Conservation (phyloP, 768 basidiomycete species). For the Panellus pusillus region DNA sequence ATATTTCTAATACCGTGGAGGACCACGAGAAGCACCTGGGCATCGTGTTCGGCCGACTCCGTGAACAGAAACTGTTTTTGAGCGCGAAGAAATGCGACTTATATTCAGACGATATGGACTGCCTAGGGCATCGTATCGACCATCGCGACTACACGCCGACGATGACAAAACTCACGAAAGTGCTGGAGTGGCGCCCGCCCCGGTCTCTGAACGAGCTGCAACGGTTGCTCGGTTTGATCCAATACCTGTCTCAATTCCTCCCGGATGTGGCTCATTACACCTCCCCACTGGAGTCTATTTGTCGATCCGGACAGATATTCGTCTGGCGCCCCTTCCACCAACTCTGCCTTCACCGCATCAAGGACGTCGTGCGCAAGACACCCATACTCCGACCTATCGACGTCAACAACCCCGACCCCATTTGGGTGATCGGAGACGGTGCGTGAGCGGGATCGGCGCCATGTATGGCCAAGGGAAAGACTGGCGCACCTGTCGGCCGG, state of each 20-base stretch:
- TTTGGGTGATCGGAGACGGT: constrained; percentile 1
- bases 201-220: background rate
- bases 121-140: constrained; percentile 31
- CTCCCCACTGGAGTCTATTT: background rate
- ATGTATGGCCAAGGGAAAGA: background rate
- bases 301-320: background rate
- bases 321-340: background rate
- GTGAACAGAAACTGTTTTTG: constrained; percentile 32
- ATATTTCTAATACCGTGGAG: constrained; percentile 36
- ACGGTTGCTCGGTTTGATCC: background rate
- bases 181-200: background rate
- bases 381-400: background rate
- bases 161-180: constrained; percentile 15
- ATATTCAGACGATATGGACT: constrained; percentile 23
- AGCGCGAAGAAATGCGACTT: constrained; percentile 26
- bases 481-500: constrained; percentile 1
- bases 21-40: constrained; percentile 38
- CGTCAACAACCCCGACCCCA: background rate
- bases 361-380: background rate
- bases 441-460: background rate
- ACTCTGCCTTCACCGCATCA: background rate
- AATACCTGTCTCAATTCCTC: constrained; percentile 1
- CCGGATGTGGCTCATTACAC: background rate
- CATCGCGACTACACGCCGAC: constrained; percentile 29
- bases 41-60: constrained; percentile 30